Percentiles rank a stretch among this genome's conserved stretches.
Conservation (phyloP, 306 rosid genomes). For the Quillaja saponaria region DNA sequence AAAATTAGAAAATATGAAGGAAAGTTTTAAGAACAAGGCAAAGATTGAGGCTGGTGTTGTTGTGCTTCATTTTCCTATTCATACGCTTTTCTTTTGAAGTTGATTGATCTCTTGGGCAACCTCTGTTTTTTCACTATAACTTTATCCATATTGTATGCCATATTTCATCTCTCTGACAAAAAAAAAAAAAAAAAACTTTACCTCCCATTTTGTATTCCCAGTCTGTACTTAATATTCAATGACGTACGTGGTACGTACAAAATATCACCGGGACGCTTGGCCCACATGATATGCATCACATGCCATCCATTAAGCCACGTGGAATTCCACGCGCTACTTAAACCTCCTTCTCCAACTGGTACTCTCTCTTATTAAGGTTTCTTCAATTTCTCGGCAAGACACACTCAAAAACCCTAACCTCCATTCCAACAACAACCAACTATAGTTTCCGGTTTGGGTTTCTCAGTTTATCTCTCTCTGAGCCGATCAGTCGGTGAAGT, state of each 20-base stretch:
- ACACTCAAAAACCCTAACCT: conserved; percentile 51
- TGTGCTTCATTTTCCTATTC: conserved; percentile 22
- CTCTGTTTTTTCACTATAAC: too few species aligned
- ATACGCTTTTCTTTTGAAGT: too few species aligned
- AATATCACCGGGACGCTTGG: too few species aligned
- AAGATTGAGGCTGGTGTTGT: conserved; percentile 6
- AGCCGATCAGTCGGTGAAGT: conserved; percentile 6
- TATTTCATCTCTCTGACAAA: too few species aligned
- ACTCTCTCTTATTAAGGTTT: background rate
- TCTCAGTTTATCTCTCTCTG: background rate
- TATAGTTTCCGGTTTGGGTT: background rate
- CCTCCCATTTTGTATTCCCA: too few species aligned
- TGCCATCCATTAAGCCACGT: background rate
- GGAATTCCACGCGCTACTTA: too few species aligned
- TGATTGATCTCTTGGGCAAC: too few species aligned
- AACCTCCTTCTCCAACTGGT: background rate
- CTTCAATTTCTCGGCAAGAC: conserved; percentile 50
- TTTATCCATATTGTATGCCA: too few species aligned
- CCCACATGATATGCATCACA: too few species aligned
- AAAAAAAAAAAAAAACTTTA: too few species aligned
- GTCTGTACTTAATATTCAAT: too few species aligned
- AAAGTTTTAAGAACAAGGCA: conserved; percentile 22
- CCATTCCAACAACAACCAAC: conserved; percentile 4
- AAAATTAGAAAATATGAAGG: conserved; percentile 33
- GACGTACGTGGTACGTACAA: too few species aligned